These are phyloP conservation scores for Lactarius evosmus DNA, from an alignment of 768 basidiomycete species.

Conservation along the genomic window DNA sequence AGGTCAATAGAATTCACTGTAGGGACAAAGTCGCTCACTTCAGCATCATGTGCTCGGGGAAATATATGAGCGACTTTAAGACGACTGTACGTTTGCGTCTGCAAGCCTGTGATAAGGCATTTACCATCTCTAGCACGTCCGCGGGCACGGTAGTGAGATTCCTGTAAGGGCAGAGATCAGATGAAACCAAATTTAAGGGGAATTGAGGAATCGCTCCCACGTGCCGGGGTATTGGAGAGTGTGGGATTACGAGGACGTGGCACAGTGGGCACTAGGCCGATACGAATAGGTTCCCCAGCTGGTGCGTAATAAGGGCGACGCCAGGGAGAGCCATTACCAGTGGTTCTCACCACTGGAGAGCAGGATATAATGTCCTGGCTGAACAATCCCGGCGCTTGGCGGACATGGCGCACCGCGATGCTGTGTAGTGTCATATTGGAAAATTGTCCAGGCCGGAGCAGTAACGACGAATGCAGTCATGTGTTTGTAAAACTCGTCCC, in stretches of 20 bases:
- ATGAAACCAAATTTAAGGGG: not conserved
- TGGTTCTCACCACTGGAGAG: not conserved
- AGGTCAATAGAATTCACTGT: not conserved
- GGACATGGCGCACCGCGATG: not conserved
- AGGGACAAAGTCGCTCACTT: not conserved
- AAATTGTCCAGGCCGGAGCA: not conserved
- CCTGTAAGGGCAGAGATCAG: not conserved
- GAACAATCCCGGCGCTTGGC: not conserved
- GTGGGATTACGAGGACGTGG: constrained; percentile 5
- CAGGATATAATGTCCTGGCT: constrained; percentile 3
- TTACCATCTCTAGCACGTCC: not conserved
- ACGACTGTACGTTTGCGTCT: constrained; percentile 2
- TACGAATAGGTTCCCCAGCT: constrained; percentile 4
- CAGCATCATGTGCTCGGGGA: constrained; percentile 7
- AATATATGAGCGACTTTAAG: constrained; percentile 11
- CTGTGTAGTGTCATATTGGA: not conserved
- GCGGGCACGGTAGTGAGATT: not conserved
- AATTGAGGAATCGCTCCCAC: not conserved
- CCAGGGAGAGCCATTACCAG: not conserved
- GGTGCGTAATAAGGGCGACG: not conserved
- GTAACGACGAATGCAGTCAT: not conserved
- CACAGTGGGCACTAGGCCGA: not conserved
- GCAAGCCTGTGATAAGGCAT: constrained; percentile 6
- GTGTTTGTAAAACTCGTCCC: constrained; percentile 11
- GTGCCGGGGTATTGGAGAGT: not conserved